Evolutionary conservation across 2,329 filamentous ascomycete species (phyloP).

Genomic region (Gyromitra esculenta): DNA sequence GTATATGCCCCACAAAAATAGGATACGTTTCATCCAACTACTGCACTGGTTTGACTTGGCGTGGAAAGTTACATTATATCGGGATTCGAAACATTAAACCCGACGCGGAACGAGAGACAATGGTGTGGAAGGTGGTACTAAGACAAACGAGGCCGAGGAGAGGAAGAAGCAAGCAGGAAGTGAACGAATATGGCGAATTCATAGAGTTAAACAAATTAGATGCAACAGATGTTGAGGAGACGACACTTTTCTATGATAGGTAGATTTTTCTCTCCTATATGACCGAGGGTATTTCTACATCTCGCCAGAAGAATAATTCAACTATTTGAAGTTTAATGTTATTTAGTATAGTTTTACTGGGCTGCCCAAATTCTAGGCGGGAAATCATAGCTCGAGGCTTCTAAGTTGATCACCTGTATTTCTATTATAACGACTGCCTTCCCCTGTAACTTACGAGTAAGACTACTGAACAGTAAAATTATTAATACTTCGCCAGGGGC

Average conservation of each 20-base stretch:
- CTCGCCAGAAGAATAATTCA: background rate
- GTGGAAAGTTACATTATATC: constrained; percentile 21
- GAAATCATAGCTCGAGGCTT: background rate
- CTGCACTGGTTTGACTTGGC: background rate
- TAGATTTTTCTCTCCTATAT: background rate
- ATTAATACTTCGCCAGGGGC: background rate
- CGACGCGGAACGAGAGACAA: constrained; percentile 10
- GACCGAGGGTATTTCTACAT: background rate
- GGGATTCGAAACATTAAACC: constrained; percentile 17
- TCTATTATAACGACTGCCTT: background rate
- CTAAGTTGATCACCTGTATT: background rate
- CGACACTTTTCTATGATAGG: constrained; percentile 2
- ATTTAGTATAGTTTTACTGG: background rate
- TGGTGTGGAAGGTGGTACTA: constrained; percentile 6
- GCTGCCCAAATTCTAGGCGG: background rate
- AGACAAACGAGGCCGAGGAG: background rate
- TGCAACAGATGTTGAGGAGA: background rate
- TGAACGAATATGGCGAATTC: constrained; percentile 7
- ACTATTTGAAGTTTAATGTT: background rate
- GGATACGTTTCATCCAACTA: constrained; percentile 4
- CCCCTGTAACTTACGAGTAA: background rate
- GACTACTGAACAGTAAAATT: background rate
- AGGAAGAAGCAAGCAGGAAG: constrained; percentile 9
- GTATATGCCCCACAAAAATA: background rate
- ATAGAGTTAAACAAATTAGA: constrained; percentile 7